phyloP scores from a whole-genome alignment of 2,329 filamentous ascomycete species.

The Pestalotiopsis sp. region DNA sequence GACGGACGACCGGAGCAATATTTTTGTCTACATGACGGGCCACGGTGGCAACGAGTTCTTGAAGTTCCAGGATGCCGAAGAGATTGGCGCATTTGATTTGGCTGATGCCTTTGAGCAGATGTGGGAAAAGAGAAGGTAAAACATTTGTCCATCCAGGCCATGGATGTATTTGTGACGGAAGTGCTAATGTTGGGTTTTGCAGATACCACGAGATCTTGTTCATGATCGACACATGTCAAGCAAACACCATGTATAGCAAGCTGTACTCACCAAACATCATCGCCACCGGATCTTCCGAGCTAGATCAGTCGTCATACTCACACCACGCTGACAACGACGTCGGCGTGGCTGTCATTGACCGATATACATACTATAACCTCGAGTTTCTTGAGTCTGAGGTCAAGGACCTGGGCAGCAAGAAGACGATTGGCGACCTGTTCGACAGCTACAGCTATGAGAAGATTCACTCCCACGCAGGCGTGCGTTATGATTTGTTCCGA shows the following conservation, averaged over 20 bases:
- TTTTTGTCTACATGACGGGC: slow-evolving; percentile 98
- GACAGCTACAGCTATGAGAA: slow-evolving; percentile 94
- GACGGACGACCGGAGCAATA: slow-evolving; percentile 95
- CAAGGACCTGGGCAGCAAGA: slow-evolving; percentile 81
- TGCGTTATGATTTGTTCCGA: slow-evolving; percentile 93
- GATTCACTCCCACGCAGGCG: slow-evolving; percentile 90
- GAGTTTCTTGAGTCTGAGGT: slow-evolving; percentile 95
- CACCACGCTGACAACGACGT: slow-evolving; percentile 99
- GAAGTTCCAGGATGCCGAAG: slow-evolving; percentile 97
- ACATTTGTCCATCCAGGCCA: neutral
- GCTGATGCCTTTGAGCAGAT: slow-evolving; percentile 98
- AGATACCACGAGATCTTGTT: slow-evolving; percentile 97
- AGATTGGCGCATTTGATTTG: slow-evolving; percentile 94
- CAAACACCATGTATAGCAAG: slow-evolving; percentile 98
- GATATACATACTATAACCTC: slow-evolving; percentile 98
- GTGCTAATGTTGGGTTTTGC: neutral
- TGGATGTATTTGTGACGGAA: no score
- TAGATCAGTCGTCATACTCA: slow-evolving; percentile 95
- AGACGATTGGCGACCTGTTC: slow-evolving; percentile 91
- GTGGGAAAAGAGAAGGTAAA: slow-evolving; percentile 98
- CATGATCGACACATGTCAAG: slow-evolving; percentile 99
- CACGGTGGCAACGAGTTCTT: slow-evolving; percentile 97
- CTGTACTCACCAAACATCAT: slow-evolving; percentile 99
- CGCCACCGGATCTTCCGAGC: slow-evolving; percentile 92
- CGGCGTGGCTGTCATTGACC: slow-evolving; percentile 95